Base-by-base conservation (phyloP, 2,329 filamentous ascomycete species). In the Colletotrichum sublineola region DNA sequence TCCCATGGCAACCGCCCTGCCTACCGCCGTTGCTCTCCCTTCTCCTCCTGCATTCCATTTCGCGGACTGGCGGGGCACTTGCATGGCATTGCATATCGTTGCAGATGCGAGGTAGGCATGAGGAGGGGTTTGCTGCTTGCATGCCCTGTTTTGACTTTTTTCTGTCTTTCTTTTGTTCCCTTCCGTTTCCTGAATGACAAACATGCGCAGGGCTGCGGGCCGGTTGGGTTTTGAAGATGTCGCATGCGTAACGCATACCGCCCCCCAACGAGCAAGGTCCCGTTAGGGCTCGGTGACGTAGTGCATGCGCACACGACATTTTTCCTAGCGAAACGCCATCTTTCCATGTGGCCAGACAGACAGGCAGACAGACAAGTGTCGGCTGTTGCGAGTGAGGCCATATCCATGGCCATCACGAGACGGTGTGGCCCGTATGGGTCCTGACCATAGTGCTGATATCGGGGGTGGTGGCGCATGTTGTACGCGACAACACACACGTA, bases 71-170 rank as follows among this genome's bases (percentile, higher is more conserved):
- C 68, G 67, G 71, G 71, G 71, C 62, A 71, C 56, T 57, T 67
- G 71, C 71, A 67, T 66, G 50, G 71, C 67, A 57, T 63, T 73
- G 71, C 71, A 73, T 73, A 48, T 73, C 33, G 71, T 71, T 71
- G 71, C 71, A 73, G 71, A 58, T 20, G 71, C 55, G 66, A 72
- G 33, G 53, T 53, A 56, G 66, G 64, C 4, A 68, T 61, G 66
- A 61, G 60, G 53, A 60, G 69, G 66, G 46, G 66, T 42, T 55
- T 52, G 42, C 50, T 56, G 42, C 42, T 52, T 70, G 33, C 46
- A 64, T 60, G 70, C 70, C 70, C 60, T 73, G 57, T 73, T 69
- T 61, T 63, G 61, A 48, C 40, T 56, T 60, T 73, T 57, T 53
- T 24, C 20, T 20, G 3, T 14, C 7, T 29, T 18, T 31, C 6